Evolutionary conservation across 495 filamentous ascomycete genomes (phyloP), one percentile per base, ranked within the genome.

Genomic region (Parachaetomium inaequale): DNA sequence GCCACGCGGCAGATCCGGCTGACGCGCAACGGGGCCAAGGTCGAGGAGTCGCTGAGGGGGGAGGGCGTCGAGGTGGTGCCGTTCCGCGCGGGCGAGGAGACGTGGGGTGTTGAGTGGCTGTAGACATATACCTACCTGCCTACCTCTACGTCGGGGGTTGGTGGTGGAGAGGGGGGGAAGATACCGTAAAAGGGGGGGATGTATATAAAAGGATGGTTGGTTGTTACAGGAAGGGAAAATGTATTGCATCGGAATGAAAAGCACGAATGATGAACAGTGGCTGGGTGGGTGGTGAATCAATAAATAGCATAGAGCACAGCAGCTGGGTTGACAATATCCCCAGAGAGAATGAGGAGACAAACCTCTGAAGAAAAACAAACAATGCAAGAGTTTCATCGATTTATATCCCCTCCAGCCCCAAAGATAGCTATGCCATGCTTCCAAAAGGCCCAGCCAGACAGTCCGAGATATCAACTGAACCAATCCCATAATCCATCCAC

Each of bases 51-150:
- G 43, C 61, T 80, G 49, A 74, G 69, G 23, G 68, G 71, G n/a
- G 73, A 73, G 2, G 71, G 73, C 4, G 69, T 85, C 25, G 86
- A 88, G 64, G 83, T 93, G 49, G 88, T 91, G 56, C 88, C 86
- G 10, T 92, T 90, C 66, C 71, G 85, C 50, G 81, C 82, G 59
- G 87, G 85, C 6, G 80, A 90, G 78, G 74, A 78, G 68, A 87
- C 82, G 12, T 90, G 87, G 88, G 79, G 81, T 34, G 69, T 79
- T 28, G 69, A 75, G 64, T 82, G 78, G 80, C 70, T 74, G 59
- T 72, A 61, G 15, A n/a, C n/a, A n/a, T n/a, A n/a, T n/a, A n/a
- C n/a, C n/a, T n/a, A n/a, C n/a, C n/a, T n/a, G n/a, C n/a, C n/a
- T n/a, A n/a, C n/a, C n/a, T n/a, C n/a, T n/a, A n/a, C n/a, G n/a